Percentiles rank a stretch among this genome's conserved stretches.
Evolutionary conservation across 225 moss, liverwort and hornwort species (phyloP).

Genomic region (Ulota crispa): DNA sequence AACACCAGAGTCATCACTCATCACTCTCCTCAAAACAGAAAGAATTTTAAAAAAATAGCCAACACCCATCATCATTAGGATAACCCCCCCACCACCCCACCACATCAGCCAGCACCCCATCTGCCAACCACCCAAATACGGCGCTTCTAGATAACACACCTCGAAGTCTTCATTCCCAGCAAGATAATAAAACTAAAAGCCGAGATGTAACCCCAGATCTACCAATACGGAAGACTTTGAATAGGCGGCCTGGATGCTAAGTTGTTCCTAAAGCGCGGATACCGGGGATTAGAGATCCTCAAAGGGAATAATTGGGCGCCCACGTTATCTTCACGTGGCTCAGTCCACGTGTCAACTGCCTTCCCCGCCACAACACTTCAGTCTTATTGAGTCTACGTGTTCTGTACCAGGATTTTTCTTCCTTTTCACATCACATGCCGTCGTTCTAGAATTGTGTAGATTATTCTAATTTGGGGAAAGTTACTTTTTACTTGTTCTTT

Average conservation of each 20-base stretch:
- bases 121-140: neutral
- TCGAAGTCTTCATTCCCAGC: rapidly evolving
- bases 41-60: neutral
- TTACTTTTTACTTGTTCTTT: too few relatives aligned
- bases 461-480: neutral
- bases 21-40: neutral
- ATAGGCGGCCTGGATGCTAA: neutral
- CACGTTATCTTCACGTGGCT: slow-evolving; percentile 25
- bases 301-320: neutral
- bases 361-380: neutral
- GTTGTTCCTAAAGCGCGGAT: neutral
- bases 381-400: neutral
- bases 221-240: rapidly evolving
- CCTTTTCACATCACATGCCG: neutral
- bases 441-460: neutral
- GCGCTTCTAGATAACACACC: too few relatives aligned
- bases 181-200: rapidly evolving
- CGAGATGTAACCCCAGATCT: neutral
- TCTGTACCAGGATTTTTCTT: rapidly evolving
- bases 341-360: rapidly evolving
- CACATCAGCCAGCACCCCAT: slow-evolving; percentile 8
- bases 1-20: too few relatives aligned
- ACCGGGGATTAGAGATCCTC: neutral
- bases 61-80: slow-evolving; percentile 5
- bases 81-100: neutral